Base-by-base conservation (phyloP, 768 basidiomycete genomes). In the Hypholoma fasciculare region DNA sequence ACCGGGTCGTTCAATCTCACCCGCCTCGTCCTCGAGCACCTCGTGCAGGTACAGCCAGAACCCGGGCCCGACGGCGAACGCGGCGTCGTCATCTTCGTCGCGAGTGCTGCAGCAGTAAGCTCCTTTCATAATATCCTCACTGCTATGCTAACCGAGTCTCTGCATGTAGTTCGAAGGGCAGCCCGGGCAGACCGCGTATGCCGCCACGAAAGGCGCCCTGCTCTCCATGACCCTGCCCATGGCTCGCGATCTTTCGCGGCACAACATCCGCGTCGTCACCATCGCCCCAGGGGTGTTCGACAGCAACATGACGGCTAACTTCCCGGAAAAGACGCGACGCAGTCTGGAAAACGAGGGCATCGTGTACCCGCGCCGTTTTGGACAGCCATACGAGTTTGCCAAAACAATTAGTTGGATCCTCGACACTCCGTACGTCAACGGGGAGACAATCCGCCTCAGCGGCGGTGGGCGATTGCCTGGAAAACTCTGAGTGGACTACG, bases 1-100 rank as follows among this genome's bases (percentile, higher is more conserved):
- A 78, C 82, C 1, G 84, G 85, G 17, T 74, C 81, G 1, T 87
- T 86, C 73, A 82, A 87, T 61, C 73, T 88, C 52, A 83, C 83
- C 7, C 75, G 85, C 3, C 70, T 83, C 19, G 83, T 77, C 23
- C 72, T 83, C 50, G 70, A 80, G 57, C 77, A 83, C 58, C 74
- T 87, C 34, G 74, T 81, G 13, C 72, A 74, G 34, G 79, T 80
- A 49, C 68, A 74, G 1, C 75, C 78, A 14, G 82, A 84, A 59
- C 71, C 76, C 19, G 73, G 74, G 2, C 51, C 67, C 0, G 83
- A 85, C 57, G 82, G 78, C 1, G 86, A 88, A 65, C 69, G 82
- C 20, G 86, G 85, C 4, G 80, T 86, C 8, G 71, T 88, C n/a
- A 65, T 86, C 19, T 75, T 86, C 59, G 80, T 85, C 17, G 72